These are phyloP conservation scores for Fonsecaea pugnacius DNA, from an alignment of 2,329 filamentous ascomycete species.

Conservation along the genomic window DNA sequence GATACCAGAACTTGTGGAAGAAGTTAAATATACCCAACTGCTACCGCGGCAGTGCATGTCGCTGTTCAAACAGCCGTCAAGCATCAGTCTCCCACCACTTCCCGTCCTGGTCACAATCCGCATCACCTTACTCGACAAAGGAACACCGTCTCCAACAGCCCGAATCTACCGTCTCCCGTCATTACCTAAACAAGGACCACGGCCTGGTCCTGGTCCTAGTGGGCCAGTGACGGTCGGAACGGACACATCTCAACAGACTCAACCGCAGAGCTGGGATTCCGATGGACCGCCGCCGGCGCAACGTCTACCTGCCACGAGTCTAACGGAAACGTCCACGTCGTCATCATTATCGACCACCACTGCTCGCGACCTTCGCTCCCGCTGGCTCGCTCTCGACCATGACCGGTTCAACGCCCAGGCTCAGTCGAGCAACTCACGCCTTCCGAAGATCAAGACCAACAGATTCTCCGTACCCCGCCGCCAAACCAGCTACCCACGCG, in stretches of 20 bases:
- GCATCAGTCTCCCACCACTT: slow-evolving; percentile 34
- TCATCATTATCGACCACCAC: slow-evolving; percentile 11
- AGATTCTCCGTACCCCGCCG: slow-evolving; percentile 22
- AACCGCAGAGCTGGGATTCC: slow-evolving; percentile 24
- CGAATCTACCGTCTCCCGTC: slow-evolving; percentile 83
- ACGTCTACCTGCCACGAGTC: slow-evolving; percentile 14
- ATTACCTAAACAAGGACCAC: slow-evolving; percentile 11
- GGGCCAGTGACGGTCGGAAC: neutral
- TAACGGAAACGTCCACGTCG: slow-evolving; percentile 15
- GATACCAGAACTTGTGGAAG: slow-evolving; percentile 33
- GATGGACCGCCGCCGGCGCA: slow-evolving; percentile 23
- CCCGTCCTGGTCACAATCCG: slow-evolving; percentile 63
- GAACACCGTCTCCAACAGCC: slow-evolving; percentile 71
- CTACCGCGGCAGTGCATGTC: slow-evolving; percentile 44
- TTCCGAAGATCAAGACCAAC: slow-evolving; percentile 30
- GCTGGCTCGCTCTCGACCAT: slow-evolving; percentile 70
- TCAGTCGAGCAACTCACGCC: neutral
- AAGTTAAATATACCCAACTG: slow-evolving; percentile 47
- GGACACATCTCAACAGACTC: neutral
- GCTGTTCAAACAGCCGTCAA: slow-evolving; percentile 41
- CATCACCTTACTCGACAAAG: slow-evolving; percentile 70
- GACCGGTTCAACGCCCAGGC: slow-evolving; percentile 31
- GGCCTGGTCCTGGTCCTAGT: neutral
- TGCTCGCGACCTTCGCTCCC: slow-evolving; percentile 58
- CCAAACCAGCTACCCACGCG: slow-evolving; percentile 26